Conservation (phyloP, 1,139 yeast species). For the Geotrichum fermentans region DNA sequence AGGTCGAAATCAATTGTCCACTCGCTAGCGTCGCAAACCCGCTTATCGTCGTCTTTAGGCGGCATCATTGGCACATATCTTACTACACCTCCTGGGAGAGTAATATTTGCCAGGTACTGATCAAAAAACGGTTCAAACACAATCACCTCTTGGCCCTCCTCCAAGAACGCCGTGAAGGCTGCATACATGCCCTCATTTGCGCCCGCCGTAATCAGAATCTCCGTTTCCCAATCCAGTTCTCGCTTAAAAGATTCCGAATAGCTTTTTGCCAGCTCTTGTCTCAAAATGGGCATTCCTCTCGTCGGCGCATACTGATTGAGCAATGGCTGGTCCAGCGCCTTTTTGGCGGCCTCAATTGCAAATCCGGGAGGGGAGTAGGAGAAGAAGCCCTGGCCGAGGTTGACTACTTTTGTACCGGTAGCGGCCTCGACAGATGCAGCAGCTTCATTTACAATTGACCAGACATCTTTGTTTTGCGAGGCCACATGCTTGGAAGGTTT, state of each 20-base stretch:
- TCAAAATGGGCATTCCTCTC: conserved; percentile 72
- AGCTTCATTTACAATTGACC: conserved; percentile 91
- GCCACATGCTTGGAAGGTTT: conserved; percentile 29
- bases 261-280: conserved; percentile 62
- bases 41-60: conserved; percentile 64
- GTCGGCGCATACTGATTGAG: conserved; percentile 92
- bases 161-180: conserved; percentile 75
- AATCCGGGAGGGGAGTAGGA: conserved; percentile 91
- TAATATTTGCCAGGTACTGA: conserved; percentile 90
- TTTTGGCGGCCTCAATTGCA: conserved; percentile 76
- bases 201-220: conserved; percentile 84
- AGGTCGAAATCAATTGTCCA: conserved; percentile 83
- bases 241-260: conserved; percentile 66
- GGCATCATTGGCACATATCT: conserved; percentile 81
- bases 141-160: conserved; percentile 89
- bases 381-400: conserved; percentile 95
- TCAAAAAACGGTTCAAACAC: conserved; percentile 98
- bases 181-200: conserved; percentile 94
- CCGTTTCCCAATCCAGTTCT: conserved; percentile 51
- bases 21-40: conserved; percentile 70
- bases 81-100: conserved; percentile 86
- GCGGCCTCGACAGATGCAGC: conserved; percentile 76
- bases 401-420: conserved; percentile 67
- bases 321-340: conserved; percentile 64
- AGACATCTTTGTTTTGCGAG: conserved; percentile 61